phyloP scores from a whole-genome alignment of 768 basidiomycete genomes.

The Rhodotorula kratochvilovae region DNA sequence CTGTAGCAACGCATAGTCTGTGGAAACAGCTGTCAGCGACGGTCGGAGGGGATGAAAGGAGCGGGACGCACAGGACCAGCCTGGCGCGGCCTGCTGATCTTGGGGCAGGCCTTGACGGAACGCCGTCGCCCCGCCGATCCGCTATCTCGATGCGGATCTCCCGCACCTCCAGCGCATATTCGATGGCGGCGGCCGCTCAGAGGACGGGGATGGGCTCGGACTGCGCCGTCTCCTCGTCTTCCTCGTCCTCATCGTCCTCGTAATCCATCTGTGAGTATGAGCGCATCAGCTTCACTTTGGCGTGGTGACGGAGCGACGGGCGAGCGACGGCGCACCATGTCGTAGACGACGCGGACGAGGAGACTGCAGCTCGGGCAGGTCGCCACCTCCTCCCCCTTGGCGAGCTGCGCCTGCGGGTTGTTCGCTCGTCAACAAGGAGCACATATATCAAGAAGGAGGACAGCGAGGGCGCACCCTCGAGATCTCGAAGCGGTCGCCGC shows the following conservation, averaged over 20 bases:
- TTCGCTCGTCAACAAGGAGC: not conserved
- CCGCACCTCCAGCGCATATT: not conserved
- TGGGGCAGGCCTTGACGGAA: too few relatives aligned
- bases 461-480: conserved; percentile 35
- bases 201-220: conserved; percentile 29
- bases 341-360: conserved; percentile 84
- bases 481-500: conserved; percentile 97
- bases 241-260: conserved; percentile 65
- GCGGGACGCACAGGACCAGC: too few relatives aligned
- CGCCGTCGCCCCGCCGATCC: too few relatives aligned
- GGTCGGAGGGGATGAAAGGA: too few relatives aligned
- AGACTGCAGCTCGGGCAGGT: conserved; percentile 95
- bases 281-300: not conserved
- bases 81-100: too few relatives aligned
- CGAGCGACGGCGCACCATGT: conserved; percentile 69
- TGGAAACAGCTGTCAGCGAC: too few relatives aligned
- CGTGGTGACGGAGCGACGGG: not conserved
- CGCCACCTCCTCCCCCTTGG: conserved; percentile 86
- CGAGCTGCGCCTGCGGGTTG: conserved; percentile 62
- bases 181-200: not conserved
- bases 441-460: conserved; percentile 34
- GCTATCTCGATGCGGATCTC: too few relatives aligned
- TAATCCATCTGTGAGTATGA: conserved; percentile 62
- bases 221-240: conserved; percentile 47
- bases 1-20: not conserved